phyloP scores from a whole-genome alignment of 345 rosid species.

The Populus deltoides region DNA sequence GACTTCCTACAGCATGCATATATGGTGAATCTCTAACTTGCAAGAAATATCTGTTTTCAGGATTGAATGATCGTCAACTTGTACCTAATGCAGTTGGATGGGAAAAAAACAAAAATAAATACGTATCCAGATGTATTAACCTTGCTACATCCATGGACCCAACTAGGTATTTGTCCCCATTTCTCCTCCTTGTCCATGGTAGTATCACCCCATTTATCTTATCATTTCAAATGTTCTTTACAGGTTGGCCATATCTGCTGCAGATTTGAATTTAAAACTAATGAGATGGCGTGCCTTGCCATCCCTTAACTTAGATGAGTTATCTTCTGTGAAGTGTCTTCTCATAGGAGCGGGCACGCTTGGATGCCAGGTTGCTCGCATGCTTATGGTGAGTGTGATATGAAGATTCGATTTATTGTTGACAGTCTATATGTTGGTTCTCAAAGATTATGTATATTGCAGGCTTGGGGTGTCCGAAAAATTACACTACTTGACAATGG shows the following conservation, averaged over 20 bases:
- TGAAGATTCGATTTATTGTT: not conserved
- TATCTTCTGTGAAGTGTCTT: constrained; percentile 81
- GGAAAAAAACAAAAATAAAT: constrained; percentile 71
- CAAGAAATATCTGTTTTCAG: constrained; percentile 27
- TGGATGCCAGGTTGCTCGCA: constrained; percentile 96
- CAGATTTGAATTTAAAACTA: constrained; percentile 88
- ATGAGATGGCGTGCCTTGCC: constrained; percentile 99
- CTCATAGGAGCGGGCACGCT: constrained; percentile 97
- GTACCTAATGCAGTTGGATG: constrained; percentile 82
- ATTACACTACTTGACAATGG: constrained; percentile 90
- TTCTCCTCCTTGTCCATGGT: constrained; percentile 4
- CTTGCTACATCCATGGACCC: constrained; percentile 97
- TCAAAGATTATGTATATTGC: constrained; percentile 24
- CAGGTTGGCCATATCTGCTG: constrained; percentile 89
- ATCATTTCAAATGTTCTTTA: constrained; percentile 11
- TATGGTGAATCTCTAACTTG: constrained; percentile 5
- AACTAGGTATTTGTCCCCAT: constrained; percentile 42
- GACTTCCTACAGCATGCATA: constrained; percentile 4
- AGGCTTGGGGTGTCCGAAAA: constrained; percentile 94
- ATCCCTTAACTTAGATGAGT: constrained; percentile 64
- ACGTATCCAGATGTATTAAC: constrained; percentile 56
- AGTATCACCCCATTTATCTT: constrained; percentile 7
- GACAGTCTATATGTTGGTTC: constrained; percentile 7
- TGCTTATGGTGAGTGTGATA: constrained; percentile 66
- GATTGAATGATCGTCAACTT: constrained; percentile 43